Percentiles rank a stretch among this genome's conserved stretches.
Conservation (phyloP, 805 yeast species). For the Metschnikowia similis region DNA sequence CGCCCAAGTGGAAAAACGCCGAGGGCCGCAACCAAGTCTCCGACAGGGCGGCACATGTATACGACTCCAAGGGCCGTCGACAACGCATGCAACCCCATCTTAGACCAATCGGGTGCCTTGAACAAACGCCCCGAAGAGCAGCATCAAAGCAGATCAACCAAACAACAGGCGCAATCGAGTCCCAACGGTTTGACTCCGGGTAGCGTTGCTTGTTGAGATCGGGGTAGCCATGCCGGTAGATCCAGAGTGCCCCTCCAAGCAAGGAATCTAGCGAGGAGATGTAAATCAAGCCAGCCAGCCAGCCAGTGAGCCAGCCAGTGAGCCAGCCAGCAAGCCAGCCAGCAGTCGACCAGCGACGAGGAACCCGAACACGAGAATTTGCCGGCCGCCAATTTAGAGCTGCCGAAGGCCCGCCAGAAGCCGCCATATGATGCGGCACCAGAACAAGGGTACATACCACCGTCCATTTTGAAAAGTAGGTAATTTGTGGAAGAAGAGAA, state of each 20-base stretch:
- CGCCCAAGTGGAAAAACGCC: neutral
- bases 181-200: too few species aligned
- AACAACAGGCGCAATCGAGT: too few species aligned
- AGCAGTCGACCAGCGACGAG: neutral
- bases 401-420: neutral
- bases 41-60: neutral
- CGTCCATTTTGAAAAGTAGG: constrained; percentile 46
- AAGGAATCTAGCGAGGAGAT: too few species aligned
- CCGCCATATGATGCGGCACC: neutral
- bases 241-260: too few species aligned
- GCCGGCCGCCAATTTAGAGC: neutral
- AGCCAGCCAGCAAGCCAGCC: neutral
- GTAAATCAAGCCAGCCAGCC: too few species aligned
- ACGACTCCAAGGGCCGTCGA: neutral
- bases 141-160: too few species aligned
- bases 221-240: too few species aligned
- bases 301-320: too few species aligned
- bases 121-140: too few species aligned
- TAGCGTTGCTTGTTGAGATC: too few species aligned
- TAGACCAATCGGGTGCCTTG: too few species aligned
- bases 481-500: constrained; percentile 17
- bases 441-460: constrained; percentile 43
- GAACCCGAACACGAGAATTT: neutral
- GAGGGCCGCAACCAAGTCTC: neutral
- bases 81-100: too few species aligned